A percentile compares a stretch with the other conserved stretches of the same genome.
Evolutionary conservation across 148 eudicot species (phyloP).

Genomic region (Camellia granthamiana): DNA sequence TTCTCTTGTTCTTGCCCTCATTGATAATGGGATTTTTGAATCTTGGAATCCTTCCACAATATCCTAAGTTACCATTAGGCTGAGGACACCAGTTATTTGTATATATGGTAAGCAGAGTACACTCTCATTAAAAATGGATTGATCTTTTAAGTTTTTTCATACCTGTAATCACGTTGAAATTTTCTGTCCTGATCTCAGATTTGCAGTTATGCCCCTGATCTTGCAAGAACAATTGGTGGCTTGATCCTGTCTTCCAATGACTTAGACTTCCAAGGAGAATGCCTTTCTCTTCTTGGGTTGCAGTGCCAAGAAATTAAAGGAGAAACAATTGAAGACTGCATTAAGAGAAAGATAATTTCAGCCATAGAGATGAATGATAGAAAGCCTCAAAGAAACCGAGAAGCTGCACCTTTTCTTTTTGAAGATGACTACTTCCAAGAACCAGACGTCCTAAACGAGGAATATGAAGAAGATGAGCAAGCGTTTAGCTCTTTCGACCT

Average conservation of each 20-base stretch:
- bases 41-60: not conserved
- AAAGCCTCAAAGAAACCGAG: constrained; percentile 39
- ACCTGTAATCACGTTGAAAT: not conserved
- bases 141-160: not conserved
- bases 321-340: constrained; percentile 53
- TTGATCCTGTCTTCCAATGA: constrained; percentile 72
- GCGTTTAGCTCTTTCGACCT: constrained; percentile 39
- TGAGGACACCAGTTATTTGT: not conserved
- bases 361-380: constrained; percentile 60
- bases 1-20: no score
- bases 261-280: constrained; percentile 60
- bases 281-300: constrained; percentile 71
- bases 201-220: constrained; percentile 79
- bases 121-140: not conserved
- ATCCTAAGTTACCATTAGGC: not conserved
- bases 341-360: constrained; percentile 54
- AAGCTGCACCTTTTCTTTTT: constrained; percentile 54
- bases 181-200: constrained; percentile 43
- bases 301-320: constrained; percentile 30
- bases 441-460: constrained; percentile 39
- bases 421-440: constrained; percentile 38
- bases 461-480: constrained; percentile 53
- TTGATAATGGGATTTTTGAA: not conserved
- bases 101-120: not conserved
- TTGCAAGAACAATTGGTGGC: constrained; percentile 78